Percentiles rank a stretch among this genome's conserved stretches.
These are phyloP conservation scores for Starmerella lactis-condensi DNA, from an alignment of 805 yeast species.

Conservation along the genomic window DNA sequence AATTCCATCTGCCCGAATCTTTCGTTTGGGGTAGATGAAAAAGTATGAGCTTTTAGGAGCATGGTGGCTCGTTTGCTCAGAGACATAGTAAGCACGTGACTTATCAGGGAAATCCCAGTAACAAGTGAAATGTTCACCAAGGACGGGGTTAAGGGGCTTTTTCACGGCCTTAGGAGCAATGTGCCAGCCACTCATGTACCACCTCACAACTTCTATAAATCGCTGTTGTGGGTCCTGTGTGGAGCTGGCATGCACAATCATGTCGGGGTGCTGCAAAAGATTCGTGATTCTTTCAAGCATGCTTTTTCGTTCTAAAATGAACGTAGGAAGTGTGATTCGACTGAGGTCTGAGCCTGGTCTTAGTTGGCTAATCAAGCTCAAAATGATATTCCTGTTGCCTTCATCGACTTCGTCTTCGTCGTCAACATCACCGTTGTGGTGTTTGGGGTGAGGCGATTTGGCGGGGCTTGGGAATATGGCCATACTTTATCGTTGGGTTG, in stretches of 20 bases:
- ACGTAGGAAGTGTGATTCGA: slow-evolving; percentile 84
- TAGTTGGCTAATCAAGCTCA: slow-evolving; percentile 76
- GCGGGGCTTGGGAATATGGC: neutral
- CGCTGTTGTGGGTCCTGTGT: slow-evolving; percentile 43
- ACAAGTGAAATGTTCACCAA: slow-evolving; percentile 80
- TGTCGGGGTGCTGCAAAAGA: slow-evolving; percentile 54
- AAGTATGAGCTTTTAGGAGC: slow-evolving; percentile 96
- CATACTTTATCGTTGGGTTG: neutral
- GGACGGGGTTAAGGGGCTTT: slow-evolving; percentile 85
- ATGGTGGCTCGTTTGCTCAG: slow-evolving; percentile 95
- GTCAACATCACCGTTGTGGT: slow-evolving; percentile 13
- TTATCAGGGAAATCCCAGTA: slow-evolving; percentile 76
- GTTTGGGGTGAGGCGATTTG: slow-evolving; percentile 1
- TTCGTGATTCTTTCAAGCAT: slow-evolving; percentile 93
- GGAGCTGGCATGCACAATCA: slow-evolving; percentile 49
- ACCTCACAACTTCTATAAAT: slow-evolving; percentile 54
- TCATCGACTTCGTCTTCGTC: slow-evolving; percentile 86
- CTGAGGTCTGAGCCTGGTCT: slow-evolving; percentile 85
- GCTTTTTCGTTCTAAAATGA: slow-evolving; percentile 81
- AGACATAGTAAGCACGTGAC: slow-evolving; percentile 55
- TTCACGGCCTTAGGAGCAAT: slow-evolving; percentile 97
- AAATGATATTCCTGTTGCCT: slow-evolving; percentile 68
- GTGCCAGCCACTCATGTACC: slow-evolving; percentile 95
- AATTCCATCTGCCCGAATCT: slow-evolving; percentile 75
- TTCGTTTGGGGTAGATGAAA: slow-evolving; percentile 62